These are phyloP conservation scores for Leishmania aethiopica DNA, from an alignment of 208 protist genomes.

Conservation along the genomic window DNA sequence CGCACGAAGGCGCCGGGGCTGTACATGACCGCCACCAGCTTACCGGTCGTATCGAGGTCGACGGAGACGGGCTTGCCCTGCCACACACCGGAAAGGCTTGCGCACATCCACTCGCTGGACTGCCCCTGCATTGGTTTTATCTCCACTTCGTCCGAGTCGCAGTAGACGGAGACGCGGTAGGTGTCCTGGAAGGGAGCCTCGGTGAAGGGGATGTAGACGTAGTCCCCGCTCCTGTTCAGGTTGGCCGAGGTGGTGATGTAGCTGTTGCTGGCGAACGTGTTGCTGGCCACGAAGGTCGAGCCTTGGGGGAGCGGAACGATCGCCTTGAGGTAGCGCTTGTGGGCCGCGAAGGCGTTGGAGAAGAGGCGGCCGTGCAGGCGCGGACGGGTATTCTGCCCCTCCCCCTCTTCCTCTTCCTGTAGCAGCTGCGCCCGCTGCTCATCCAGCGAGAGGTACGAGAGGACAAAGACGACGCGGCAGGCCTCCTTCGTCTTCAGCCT, in stretches of 20 bases:
- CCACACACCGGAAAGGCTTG: conserved; percentile 58
- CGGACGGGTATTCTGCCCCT: conserved; percentile 73
- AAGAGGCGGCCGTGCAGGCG: conserved; percentile 89
- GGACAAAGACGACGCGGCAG: conserved; percentile 82
- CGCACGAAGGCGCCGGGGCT: conserved; percentile 76
- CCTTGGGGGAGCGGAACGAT: conserved; percentile 87
- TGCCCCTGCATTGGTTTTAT: conserved; percentile 55
- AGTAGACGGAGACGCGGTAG: conserved; percentile 88
- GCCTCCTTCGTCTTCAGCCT: conserved; percentile 58
- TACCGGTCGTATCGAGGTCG: conserved; percentile 54
- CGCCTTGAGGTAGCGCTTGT: conserved; percentile 88
- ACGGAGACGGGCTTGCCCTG: conserved; percentile 58
- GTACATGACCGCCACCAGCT: conserved; percentile 65
- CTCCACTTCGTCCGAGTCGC: conserved; percentile 78
- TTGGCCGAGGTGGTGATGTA: conserved; percentile 85
- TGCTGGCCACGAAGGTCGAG: conserved; percentile 87
- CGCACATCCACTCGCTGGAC: conserved; percentile 70
- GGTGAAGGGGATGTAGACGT: conserved; percentile 91
- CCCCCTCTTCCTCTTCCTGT: conserved; percentile 70
- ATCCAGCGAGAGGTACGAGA: conserved; percentile 87
- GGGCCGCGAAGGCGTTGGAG: conserved; percentile 62
- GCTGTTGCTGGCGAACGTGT: conserved; percentile 85
- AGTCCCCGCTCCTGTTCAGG: conserved; percentile 63
- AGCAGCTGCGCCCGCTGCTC: conserved; percentile 39
- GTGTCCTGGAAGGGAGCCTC: conserved; percentile 76